These are phyloP conservation scores for Astragalus glycyphyllos DNA, from an alignment of 306 rosid genomes.

Conservation along the genomic window DNA sequence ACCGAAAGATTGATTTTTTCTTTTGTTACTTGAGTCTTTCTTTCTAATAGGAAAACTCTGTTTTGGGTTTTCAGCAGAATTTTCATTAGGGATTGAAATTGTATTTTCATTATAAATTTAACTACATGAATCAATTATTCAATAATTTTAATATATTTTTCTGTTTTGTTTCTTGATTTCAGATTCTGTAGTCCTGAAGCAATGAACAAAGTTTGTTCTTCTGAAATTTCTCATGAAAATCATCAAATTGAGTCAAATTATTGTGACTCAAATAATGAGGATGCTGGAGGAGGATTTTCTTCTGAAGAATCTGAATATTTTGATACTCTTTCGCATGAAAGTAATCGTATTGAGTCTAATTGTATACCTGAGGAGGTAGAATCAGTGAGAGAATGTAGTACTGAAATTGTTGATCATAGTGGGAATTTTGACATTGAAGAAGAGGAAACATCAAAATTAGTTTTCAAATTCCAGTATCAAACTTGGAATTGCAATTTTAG, in stretches of 20 bases:
- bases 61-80: constrained; percentile 51
- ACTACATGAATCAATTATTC: background rate
- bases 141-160: background rate
- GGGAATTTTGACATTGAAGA: constrained; percentile 38
- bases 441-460: constrained; percentile 52
- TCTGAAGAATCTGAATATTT: constrained; percentile 19
- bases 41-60: constrained; percentile 58
- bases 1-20: constrained; percentile 44
- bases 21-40: constrained; percentile 46
- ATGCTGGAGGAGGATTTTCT: background rate
- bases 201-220: constrained; percentile 31
- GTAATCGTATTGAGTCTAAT: constrained; percentile 22
- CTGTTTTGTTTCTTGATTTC: constrained; percentile 12
- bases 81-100: constrained; percentile 59
- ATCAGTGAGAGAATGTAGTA: constrained; percentile 4
- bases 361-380: background rate
- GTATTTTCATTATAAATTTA: constrained; percentile 16
- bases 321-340: constrained; percentile 29
- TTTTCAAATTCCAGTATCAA: constrained; percentile 78
- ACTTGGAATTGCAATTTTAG: constrained; percentile 39
- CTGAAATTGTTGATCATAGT: constrained; percentile 26
- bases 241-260: constrained; percentile 30
- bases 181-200: constrained; percentile 45
- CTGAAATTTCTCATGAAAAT: constrained; percentile 31
- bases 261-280: constrained; percentile 35